Base-by-base conservation (phyloP, 176 grass and related monocot species). In the Cenchrus americanus region DNA sequence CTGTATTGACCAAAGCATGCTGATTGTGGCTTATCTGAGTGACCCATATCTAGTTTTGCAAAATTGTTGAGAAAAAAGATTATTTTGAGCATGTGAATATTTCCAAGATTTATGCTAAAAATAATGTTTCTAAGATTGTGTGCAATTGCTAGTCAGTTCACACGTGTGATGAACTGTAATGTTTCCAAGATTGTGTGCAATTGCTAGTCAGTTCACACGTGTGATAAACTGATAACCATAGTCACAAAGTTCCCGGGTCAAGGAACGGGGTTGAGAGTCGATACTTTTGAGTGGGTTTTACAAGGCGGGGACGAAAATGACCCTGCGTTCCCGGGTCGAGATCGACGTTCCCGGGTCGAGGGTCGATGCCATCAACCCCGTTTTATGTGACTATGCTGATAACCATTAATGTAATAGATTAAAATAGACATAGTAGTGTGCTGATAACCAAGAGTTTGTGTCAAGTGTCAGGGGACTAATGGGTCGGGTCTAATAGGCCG, bases 391-490 rank as follows among this genome's bases (percentile, higher is more conserved):
- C 32, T 34, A 34, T 34, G 32, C 34, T 37, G 40, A 66, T 21
- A 76, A 75, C 13, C 10, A 37, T 47, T 88, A 44, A 65, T 84
- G 51, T 60, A 30, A 32, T 68, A 59, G 50, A 22, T 19, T 59
- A 47, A 75, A 47, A 7, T 42, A 69, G 76, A 14, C 14, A 66
- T 79, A 41, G 57, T 19, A 82, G 50, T 70, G 21, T 77, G 9
- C 85, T 70, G 5, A 32, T 69, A n/a, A n/a, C 27, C 27, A 30
- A 30, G 27, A 30, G 27, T 30, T 30, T 30, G n/a, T n/a, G n/a
- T n/a, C n/a, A n/a, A n/a, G n/a, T n/a, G n/a, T n/a, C n/a, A n/a
- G n/a, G n/a, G n/a, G n/a, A n/a, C n/a, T n/a, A n/a, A n/a, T n/a
- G n/a, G n/a, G n/a, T n/a, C n/a, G n/a, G n/a, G n/a, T n/a, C n/a